These are phyloP conservation scores for Vitis labrusca DNA, from an alignment of 164 flowering plant genomes.

Conservation along the genomic window DNA sequence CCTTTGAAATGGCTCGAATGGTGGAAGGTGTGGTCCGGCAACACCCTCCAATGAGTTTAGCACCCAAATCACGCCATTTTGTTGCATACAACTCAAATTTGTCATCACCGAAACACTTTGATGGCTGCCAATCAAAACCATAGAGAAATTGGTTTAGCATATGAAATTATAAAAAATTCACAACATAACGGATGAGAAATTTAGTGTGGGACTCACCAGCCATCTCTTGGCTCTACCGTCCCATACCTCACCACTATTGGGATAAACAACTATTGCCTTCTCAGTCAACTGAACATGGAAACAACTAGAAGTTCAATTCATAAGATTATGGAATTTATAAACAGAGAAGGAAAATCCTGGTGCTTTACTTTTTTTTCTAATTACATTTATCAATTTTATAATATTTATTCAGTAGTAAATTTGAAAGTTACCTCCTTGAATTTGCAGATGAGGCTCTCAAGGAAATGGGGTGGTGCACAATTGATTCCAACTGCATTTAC, in stretches of 20 bases:
- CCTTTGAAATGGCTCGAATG: slow-evolving; percentile 54
- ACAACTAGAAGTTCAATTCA: background rate
- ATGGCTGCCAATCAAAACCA: slow-evolving; percentile 47
- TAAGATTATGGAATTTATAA: background rate
- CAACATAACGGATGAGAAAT: background rate
- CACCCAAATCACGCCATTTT: slow-evolving; percentile 78
- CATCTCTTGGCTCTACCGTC: slow-evolving; percentile 82
- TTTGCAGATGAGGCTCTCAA: slow-evolving; percentile 56
- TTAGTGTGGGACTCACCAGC: slow-evolving; percentile 59
- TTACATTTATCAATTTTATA: background rate
- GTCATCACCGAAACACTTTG: slow-evolving; percentile 58
- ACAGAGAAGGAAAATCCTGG: background rate
- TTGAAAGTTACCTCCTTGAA: slow-evolving; percentile 49
- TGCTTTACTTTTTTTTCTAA: too few relatives aligned
- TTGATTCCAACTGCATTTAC: slow-evolving; percentile 77
- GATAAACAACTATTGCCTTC: slow-evolving; percentile 71
- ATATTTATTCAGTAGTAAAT: background rate
- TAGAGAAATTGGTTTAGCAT: too few relatives aligned
- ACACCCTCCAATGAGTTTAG: slow-evolving; percentile 87
- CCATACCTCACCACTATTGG: slow-evolving; percentile 90
- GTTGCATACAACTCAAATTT: slow-evolving; percentile 50
- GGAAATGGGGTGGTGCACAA: slow-evolving; percentile 83
- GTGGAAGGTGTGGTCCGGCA: slow-evolving; percentile 83
- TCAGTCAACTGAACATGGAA: slow-evolving; percentile 48
- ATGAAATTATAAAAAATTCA: too few relatives aligned